phyloP scores from a whole-genome alignment of 768 basidiomycete genomes.

The Pholiota conissans region DNA sequence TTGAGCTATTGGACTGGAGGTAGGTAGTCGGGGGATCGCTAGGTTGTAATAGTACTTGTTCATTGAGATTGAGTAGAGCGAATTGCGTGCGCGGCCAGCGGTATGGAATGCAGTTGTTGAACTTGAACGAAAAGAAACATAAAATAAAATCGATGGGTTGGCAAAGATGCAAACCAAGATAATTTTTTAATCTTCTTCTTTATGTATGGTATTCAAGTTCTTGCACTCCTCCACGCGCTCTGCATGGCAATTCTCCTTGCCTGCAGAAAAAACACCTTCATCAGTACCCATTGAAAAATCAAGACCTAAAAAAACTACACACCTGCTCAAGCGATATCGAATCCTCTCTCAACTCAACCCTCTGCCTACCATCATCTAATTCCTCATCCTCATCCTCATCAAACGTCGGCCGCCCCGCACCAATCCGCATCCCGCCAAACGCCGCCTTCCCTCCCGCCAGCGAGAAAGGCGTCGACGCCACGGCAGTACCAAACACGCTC shows the following conservation, averaged over 20 bases:
- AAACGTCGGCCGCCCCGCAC: constrained; percentile 32
- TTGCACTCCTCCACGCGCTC: constrained; percentile 81
- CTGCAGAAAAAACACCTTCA: constrained; percentile 33
- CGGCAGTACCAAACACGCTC: constrained; percentile 84
- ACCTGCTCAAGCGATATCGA: constrained; percentile 95
- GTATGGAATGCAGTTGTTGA: too few relatives aligned
- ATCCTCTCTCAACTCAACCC: constrained; percentile 76
- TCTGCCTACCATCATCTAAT: constrained; percentile 61
- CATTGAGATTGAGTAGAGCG: too few relatives aligned
- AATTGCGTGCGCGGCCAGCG: too few relatives aligned
- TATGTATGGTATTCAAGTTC: constrained; percentile 48
- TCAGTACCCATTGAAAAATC: not conserved
- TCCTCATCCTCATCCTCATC: constrained; percentile 79
- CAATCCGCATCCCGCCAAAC: constrained; percentile 72
- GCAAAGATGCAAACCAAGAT: not conserved
- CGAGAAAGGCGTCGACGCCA: constrained; percentile 78
- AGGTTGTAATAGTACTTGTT: too few relatives aligned
- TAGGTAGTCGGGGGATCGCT: too few relatives aligned
- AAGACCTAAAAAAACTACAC: constrained; percentile 17
- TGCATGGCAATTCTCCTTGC: constrained; percentile 86
- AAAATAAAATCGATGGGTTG: too few relatives aligned
- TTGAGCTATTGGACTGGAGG: too few relatives aligned
- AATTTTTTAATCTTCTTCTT: too few relatives aligned
- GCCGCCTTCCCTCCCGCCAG: constrained; percentile 80
- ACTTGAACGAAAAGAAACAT: too few relatives aligned